Evolutionary conservation across 306 rosid genomes (phyloP), one percentile per base, ranked within the genome.

Genomic region (Rubus idaeus): DNA sequence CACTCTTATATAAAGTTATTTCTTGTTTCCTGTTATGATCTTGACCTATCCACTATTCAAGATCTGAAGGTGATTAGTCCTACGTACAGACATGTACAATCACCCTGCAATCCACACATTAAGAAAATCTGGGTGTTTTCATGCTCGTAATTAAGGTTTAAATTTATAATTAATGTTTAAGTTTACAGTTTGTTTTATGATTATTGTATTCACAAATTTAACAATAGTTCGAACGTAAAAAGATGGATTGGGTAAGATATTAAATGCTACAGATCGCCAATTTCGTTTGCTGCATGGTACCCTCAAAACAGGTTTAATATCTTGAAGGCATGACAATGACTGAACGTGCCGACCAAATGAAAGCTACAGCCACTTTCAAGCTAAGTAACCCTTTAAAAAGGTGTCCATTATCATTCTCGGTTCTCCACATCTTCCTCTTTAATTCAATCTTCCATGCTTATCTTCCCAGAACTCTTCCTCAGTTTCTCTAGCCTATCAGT

Each of bases 391-490:
- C 40, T 35, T 30, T 62, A 11, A 62, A 16, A 62, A 62, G 67
- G 44, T 35, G 67, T 12, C n/a, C 67, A 6, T 62, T 13, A 62
- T 62, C 68, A 3, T 37, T 30, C 44, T n/a, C n/a, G 2, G 44
- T 62, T 62, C 68, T 12, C 68, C 68, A 30, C 35, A 62, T 60
- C 68, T 14, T 62, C 44, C 20, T 35, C 68, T 62, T 37, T 42
- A 5, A 42, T 4, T 62, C 44, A 4, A 12, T 30, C 41, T 26
- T 26, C 8, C 67, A 23, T 61, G 41, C 8, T 10, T 23, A 30
- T 62, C 68, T 62, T 62, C 45, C 42, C 65, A 60, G 65, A 60
- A 10, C 40, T 10, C 65, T 26, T 60, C 65, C 65, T 26, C 65
- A 60, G 40, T 23, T 23, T 60, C 40, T 23, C 65, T 26, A 60